These are phyloP conservation scores for Tilletiopsis washingtonensis DNA, from an alignment of 1,284 basidiomycete genomes.

Conservation along the genomic window DNA sequence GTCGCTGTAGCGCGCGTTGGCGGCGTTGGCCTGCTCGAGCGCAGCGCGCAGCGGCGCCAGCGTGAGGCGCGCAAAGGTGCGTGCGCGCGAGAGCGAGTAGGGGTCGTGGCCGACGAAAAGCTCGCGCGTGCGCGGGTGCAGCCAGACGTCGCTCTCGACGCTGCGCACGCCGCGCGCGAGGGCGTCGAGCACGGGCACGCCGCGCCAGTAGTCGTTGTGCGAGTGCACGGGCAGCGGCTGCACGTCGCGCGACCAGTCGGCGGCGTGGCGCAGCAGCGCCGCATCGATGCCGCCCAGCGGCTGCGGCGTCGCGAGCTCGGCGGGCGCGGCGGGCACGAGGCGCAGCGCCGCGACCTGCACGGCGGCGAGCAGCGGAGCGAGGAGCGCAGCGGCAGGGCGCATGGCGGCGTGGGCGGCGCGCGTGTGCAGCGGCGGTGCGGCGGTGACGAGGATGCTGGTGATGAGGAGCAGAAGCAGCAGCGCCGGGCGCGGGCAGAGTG, in stretches of 20 bases:
- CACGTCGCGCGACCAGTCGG: conserved; percentile 17
- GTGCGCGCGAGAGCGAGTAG: conserved; percentile 16
- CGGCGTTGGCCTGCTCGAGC: conserved; percentile 23
- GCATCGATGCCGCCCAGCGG: conserved; percentile 13
- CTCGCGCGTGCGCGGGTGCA: conserved; percentile 16
- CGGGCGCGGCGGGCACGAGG: neutral
- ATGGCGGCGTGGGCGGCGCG: too few species aligned
- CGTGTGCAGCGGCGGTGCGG: too few species aligned
- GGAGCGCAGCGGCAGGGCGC: too few species aligned
- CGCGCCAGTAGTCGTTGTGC: conserved; percentile 36
- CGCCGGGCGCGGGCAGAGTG: too few species aligned
- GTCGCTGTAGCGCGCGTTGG: conserved; percentile 11
- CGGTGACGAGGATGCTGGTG: too few species aligned
- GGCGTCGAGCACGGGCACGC: conserved; percentile 24
- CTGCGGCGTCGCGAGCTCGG: neutral
- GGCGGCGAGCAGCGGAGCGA: too few species aligned
- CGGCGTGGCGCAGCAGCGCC: conserved; percentile 9
- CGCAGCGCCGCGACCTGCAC: neutral
- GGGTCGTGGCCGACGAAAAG: conserved; percentile 38
- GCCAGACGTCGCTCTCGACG: conserved; percentile 35
- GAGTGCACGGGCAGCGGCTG: conserved; percentile 24
- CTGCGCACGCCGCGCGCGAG: conserved; percentile 22
- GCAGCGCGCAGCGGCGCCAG: conserved; percentile 22
- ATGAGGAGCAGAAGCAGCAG: too few species aligned
- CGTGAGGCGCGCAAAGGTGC: conserved; percentile 25